Percentiles rank a stretch among this genome's conserved stretches.
These are phyloP conservation scores for Globisporangium megalacanthum DNA, from an alignment of 352 stramenopile species.

Conservation along the genomic window DNA sequence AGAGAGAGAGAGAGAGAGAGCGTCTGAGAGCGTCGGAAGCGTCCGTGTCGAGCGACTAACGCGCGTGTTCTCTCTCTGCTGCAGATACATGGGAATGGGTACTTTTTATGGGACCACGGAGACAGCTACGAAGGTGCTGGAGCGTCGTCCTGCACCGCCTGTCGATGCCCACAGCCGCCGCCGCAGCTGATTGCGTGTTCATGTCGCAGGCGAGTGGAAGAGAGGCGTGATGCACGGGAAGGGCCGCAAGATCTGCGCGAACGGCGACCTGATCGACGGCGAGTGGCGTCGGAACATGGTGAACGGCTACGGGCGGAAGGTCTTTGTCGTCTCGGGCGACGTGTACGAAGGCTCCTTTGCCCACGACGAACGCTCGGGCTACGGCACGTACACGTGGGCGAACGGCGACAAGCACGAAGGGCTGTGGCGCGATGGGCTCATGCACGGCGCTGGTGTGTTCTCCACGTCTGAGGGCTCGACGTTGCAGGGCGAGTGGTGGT, in stretches of 20 bases:
- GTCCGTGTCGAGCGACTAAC: background rate
- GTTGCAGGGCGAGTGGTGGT: slow-evolving; percentile 42
- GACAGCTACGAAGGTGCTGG: slow-evolving; percentile 69
- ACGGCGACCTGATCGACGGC: slow-evolving; percentile 57
- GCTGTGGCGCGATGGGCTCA: slow-evolving; percentile 40
- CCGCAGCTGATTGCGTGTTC: background rate
- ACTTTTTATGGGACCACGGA: slow-evolving; percentile 70
- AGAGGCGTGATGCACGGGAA: slow-evolving; percentile 71
- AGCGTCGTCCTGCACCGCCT: background rate
- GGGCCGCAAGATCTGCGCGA: slow-evolving; percentile 61
- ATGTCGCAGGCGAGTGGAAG: slow-evolving; percentile 59
- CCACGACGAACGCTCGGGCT: slow-evolving; percentile 53
- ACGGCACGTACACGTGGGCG: slow-evolving; percentile 66
- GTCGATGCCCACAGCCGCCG: no score
- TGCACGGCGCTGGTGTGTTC: slow-evolving; percentile 68
- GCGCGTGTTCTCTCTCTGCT: background rate
- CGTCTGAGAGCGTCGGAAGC: background rate
- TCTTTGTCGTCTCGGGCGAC: slow-evolving; percentile 51
- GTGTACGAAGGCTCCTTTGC: slow-evolving; percentile 66
- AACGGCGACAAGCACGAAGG: slow-evolving; percentile 66
- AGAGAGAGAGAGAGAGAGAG: no score
- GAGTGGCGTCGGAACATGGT: slow-evolving; percentile 57
- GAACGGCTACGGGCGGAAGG: slow-evolving; percentile 57
- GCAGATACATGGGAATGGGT: slow-evolving; percentile 72
- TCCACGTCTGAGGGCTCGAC: slow-evolving; percentile 21